phyloP scores from a whole-genome alignment of 2,329 filamentous ascomycete genomes.

The Zymoseptoria brevis region DNA sequence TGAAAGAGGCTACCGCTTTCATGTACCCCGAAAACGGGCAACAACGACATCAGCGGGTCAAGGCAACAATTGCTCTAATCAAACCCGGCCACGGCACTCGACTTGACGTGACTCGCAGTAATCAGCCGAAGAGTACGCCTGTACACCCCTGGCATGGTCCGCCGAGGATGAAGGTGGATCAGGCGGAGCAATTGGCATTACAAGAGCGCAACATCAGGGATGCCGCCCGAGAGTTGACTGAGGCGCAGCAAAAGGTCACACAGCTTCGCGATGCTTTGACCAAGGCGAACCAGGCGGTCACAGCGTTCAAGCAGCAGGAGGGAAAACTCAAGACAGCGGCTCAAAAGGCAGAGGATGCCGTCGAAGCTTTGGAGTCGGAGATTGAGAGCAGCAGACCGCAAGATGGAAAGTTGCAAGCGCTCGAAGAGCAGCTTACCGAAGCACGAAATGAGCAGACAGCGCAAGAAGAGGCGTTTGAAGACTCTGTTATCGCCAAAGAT shows the following conservation, averaged over 20 bases:
- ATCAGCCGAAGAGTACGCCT: slow-evolving; percentile 45
- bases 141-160: slow-evolving; percentile 46
- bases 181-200: slow-evolving; percentile 26
- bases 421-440: slow-evolving; percentile 47
- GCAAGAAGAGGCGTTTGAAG: slow-evolving; percentile 40
- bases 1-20: slow-evolving; percentile 57
- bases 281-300: slow-evolving; percentile 43
- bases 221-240: slow-evolving; percentile 41
- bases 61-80: slow-evolving; percentile 54
- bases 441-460: slow-evolving; percentile 43
- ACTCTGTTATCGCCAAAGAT: slow-evolving; percentile 40
- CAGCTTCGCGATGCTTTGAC: slow-evolving; percentile 43
- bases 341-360: slow-evolving; percentile 54
- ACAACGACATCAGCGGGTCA: slow-evolving; percentile 59
- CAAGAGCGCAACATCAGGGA: slow-evolving; percentile 35
- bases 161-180: slow-evolving; percentile 49
- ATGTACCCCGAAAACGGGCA: slow-evolving; percentile 56
- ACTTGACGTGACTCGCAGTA: slow-evolving; percentile 44
- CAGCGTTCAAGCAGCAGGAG: slow-evolving; percentile 41
- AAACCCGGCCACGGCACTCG: slow-evolving; percentile 53
- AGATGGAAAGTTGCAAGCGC: slow-evolving; percentile 48
- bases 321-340: slow-evolving; percentile 47
- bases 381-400: slow-evolving; percentile 51
- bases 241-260: slow-evolving; percentile 44
- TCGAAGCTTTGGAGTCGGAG: slow-evolving; percentile 60